Base-by-base conservation (phyloP, 2,329 filamentous ascomycete genomes). In the Pyrenochaeta sp. region DNA sequence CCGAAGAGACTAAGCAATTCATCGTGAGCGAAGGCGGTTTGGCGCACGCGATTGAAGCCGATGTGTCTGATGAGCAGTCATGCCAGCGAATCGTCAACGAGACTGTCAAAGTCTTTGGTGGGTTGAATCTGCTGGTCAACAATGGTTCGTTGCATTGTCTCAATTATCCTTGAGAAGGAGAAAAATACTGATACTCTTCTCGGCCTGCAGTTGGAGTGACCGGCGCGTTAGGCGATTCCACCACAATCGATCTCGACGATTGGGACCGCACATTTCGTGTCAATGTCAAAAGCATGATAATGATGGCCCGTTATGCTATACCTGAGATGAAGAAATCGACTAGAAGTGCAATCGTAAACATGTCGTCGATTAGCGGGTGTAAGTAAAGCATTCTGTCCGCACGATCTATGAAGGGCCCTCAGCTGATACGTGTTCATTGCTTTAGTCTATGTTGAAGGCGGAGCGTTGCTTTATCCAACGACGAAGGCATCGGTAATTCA, bases 281-380 rank as follows among this genome's bases (percentile, higher is more conserved):
- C 30, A 93, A 92, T 71, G 89, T 93, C 58, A 86, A 90, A 67
- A 79, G 85, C 7, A 86, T 83, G 74, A 92, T 90, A 75, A 90
- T 84, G 72, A 76, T 91, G 23, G 79, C 87, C 43, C 91, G 91
- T 67, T 88, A 90, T 62, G 72, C 79, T 7, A 76, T 92, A 11
- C 83, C 83, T 1, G 84, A 90, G 67, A 86, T 93, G 82, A 38
- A 41, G n/a, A 80, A 81, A 59, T 67, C 71, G 15, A 87, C 88
- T 15, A 40, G 51, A 6, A 79, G 82, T 44, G 84, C 82, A n/a
- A 89, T 93, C 62, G 88, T 93, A 77, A 92, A 91, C 73, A 90
- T 88, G 66, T 84, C 87, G 26, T 90, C 86, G 14, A 84, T 92
- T 63, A 90, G 90, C 65, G 87, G 84, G 24, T 90, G 31, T 35